These are phyloP conservation scores for Helicocarpus griseus DNA, from an alignment of 2,329 filamentous ascomycete species.

Conservation along the genomic window DNA sequence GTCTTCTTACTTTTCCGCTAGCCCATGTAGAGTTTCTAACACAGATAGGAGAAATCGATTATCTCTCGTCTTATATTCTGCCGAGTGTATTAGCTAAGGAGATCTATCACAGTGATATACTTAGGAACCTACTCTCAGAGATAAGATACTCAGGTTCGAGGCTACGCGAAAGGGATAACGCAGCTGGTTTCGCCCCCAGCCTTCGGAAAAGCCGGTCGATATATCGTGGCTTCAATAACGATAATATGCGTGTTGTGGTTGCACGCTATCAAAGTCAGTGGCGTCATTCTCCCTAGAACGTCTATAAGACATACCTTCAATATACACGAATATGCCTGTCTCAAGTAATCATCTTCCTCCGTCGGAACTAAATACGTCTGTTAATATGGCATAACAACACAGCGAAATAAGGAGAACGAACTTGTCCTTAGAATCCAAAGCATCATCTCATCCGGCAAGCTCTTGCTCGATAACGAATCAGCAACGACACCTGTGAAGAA, in stretches of 20 bases:
- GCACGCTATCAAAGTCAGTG: conserved; percentile 19
- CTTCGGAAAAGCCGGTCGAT: conserved; percentile 46
- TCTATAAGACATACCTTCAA: conserved; percentile 38
- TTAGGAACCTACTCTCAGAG: conserved; percentile 13
- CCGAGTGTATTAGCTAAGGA: conserved; percentile 7
- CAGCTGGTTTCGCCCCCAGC: conserved; percentile 46
- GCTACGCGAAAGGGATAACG: conserved; percentile 27
- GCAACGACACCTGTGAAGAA: conserved; percentile 55
- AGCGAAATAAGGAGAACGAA: conserved; percentile 12
- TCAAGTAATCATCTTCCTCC: conserved; percentile 47
- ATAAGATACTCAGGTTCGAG: conserved; percentile 20
- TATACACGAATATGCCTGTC: conserved; percentile 49
- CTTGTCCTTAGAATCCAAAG: conserved; percentile 48
- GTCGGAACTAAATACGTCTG: conserved; percentile 34
- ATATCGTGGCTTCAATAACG: conserved; percentile 28
- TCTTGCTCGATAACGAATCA: conserved; percentile 38
- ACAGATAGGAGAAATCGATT: conserved; percentile 23
- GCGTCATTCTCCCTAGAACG: neutral
- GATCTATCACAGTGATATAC: neutral
- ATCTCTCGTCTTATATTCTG: conserved; percentile 9
- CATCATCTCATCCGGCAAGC: conserved; percentile 55
- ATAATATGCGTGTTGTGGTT: conserved; percentile 20
- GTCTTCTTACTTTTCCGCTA: conserved; percentile 22
- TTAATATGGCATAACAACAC: neutral
- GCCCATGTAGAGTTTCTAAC: conserved; percentile 23